These are phyloP conservation scores for Chionographis japonica DNA, from an alignment of 106 monocot species.

Conservation along the genomic window DNA sequence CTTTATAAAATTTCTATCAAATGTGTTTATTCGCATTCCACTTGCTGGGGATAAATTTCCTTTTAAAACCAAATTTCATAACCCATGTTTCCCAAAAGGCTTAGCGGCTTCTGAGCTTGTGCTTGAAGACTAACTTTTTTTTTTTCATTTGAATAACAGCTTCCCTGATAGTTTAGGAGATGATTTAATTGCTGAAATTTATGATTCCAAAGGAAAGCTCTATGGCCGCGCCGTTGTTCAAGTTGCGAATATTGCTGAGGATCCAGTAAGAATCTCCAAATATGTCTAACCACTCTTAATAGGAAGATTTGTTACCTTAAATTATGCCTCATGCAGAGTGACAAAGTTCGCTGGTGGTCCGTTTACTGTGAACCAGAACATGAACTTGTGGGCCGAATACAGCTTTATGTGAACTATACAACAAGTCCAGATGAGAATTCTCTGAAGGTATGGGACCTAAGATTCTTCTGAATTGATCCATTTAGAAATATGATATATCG, in stretches of 20 bases:
- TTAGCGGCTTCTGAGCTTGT: too few relatives aligned
- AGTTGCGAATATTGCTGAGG: conserved; percentile 76
- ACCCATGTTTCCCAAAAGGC: not conserved
- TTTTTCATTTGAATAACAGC: conserved; percentile 31
- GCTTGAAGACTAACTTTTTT: too few relatives aligned
- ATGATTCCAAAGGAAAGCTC: conserved; percentile 77
- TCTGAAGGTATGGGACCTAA: conserved; percentile 43
- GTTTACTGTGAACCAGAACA: conserved; percentile 86
- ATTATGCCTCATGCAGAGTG: conserved; percentile 42
- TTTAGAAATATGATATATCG: too few relatives aligned
- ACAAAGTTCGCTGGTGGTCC: conserved; percentile 91
- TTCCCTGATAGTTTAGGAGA: conserved; percentile 97
- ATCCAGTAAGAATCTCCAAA: conserved; percentile 48
- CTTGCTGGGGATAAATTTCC: not conserved
- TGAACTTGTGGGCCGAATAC: conserved; percentile 89
- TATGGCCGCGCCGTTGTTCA: conserved; percentile 80
- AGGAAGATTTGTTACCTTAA: not conserved
- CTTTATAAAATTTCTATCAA: too few relatives aligned
- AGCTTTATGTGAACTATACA: conserved; percentile 68
- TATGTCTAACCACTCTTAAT: not conserved
- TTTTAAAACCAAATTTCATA: not conserved
- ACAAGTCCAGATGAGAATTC: conserved; percentile 61
- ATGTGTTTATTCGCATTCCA: not conserved
- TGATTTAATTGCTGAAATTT: conserved; percentile 84
- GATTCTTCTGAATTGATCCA: too few relatives aligned